phyloP scores from a whole-genome alignment of 208 protist genomes.

The Lotmaria passim region DNA sequence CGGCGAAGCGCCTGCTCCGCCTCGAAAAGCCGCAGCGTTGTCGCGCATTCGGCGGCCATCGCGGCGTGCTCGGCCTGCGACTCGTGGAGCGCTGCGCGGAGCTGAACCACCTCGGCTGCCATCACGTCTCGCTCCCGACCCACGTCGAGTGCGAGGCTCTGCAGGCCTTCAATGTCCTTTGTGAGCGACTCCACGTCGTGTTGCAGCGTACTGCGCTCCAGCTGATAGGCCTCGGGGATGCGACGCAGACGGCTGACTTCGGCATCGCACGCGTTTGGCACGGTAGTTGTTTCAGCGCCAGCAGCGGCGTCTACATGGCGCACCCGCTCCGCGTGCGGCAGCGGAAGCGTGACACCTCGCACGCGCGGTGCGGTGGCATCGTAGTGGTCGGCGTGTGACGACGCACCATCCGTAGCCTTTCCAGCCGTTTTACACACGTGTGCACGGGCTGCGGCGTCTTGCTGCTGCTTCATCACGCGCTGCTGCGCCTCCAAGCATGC shows the following conservation, averaged over 20 bases:
- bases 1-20: slow-evolving; percentile 32
- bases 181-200: slow-evolving; percentile 53
- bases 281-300: not conserved
- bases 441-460: slow-evolving; percentile 12
- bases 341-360: not conserved
- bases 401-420: not conserved
- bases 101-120: slow-evolving; percentile 44
- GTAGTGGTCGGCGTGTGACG: too few species aligned
- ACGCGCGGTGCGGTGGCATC: too few species aligned
- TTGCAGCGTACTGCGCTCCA: slow-evolving; percentile 47
- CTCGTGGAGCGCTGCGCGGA: slow-evolving; percentile 41
- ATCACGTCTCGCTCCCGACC: slow-evolving; percentile 43
- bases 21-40: slow-evolving; percentile 36
- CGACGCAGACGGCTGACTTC: slow-evolving; percentile 8
- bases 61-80: slow-evolving; percentile 23
- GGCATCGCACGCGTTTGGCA: not conserved
- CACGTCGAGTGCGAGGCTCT: slow-evolving; percentile 39
- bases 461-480: slow-evolving; percentile 31
- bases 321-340: slow-evolving; percentile 10
- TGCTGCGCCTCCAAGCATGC: slow-evolving; percentile 67
- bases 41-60: slow-evolving; percentile 24
- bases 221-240: slow-evolving; percentile 38
- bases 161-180: slow-evolving; percentile 43
- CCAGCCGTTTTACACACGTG: not conserved
- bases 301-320: slow-evolving; percentile 2